Evolutionary conservation across 202 grass and related monocot genomes (phyloP), one percentile per base, ranked within the genome.

Genomic region (Schoenoplectus tabernaemontani): DNA sequence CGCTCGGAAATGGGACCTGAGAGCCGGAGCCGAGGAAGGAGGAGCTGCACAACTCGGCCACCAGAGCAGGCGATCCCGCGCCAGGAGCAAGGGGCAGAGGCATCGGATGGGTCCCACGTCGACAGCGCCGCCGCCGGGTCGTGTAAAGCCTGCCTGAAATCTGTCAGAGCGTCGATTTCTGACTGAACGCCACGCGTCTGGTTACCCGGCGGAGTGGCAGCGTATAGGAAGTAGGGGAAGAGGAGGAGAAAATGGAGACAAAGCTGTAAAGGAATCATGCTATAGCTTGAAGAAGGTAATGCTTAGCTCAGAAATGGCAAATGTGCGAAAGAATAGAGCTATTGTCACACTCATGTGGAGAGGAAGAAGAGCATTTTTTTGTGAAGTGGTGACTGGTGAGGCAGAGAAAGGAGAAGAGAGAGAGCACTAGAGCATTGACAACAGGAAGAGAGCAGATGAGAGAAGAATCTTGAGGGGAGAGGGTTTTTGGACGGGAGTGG

Each of bases 41-140:
- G 70, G 38, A 98, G 83, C 83, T 98, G 81, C 43, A 92, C 85
- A 81, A 98, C 88, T 61, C 83, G 89, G 5, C 78, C 15, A 0
- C 50, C 34, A 19, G 83, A 62, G 83, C 96, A 98, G 36, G 58
- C 81, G n/a, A 98, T 82, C 78, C 96, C 96, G 4, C 89, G 88
- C 96, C 96, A 98, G 53, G 86, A 84, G 86, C 90, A 98, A 57
- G 96, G 91, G 11, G 96, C 91, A 38, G 84, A 88, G 3, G 86
- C 53, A 4, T 88, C 78, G 12, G 88, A 61, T 12, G 86, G 77
- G 64, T 95, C 75, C 96, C 88, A 98, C 1, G 86, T 81, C 34
- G 84, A 46, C 84, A 98, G 86, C 64, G 91, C 84, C 20, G 83
- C 83, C 76, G 92, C 82, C 3, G 96, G 96, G 32, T 98, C 87